Percentiles rank a stretch among this genome's conserved stretches.
phyloP scores from a whole-genome alignment of 1,284 basidiomycete genomes.

The Vanrija humicola region DNA sequence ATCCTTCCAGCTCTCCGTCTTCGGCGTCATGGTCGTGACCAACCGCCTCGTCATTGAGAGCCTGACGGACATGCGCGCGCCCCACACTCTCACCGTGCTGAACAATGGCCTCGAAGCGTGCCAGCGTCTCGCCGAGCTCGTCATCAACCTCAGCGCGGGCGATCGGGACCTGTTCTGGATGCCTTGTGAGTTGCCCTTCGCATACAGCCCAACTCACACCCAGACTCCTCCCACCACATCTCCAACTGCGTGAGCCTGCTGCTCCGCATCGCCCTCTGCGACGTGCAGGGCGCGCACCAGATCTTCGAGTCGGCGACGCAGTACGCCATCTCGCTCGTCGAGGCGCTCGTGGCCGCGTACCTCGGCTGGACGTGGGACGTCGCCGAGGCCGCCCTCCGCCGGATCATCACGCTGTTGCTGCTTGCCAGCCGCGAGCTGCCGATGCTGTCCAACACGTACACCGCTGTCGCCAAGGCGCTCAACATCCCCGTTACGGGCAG shows the following conservation, averaged over 20 bases:
- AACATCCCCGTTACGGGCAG: background rate
- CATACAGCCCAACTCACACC: background rate
- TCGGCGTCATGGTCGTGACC: conserved; percentile 22
- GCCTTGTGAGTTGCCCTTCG: conserved; percentile 23
- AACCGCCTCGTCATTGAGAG: conserved; percentile 23
- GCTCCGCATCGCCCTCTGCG: conserved; percentile 18
- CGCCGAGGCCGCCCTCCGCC: conserved; percentile 26
- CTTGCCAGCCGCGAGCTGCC: conserved; percentile 17
- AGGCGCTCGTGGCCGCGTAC: conserved; percentile 5
- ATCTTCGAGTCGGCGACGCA: background rate
- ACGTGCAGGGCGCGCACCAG: background rate
- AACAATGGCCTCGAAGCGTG: conserved; percentile 11
- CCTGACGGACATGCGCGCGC: background rate
- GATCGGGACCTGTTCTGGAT: conserved; percentile 30
- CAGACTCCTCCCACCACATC: conserved; percentile 35
- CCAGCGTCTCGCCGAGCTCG: conserved; percentile 15
- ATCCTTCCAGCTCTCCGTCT: conserved; percentile 28
- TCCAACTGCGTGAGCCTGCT: conserved; percentile 27
- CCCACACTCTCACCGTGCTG: conserved; percentile 10
- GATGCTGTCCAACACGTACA: conserved; percentile 12
- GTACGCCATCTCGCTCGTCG: conserved; percentile 5
- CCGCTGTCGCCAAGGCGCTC: conserved; percentile 10
- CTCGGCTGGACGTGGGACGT: conserved; percentile 25
- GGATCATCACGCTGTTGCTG: conserved; percentile 20
- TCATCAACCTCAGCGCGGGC: conserved; percentile 8